Base-by-base conservation (phyloP, 176 grass and related monocot species). In the Neostapfia colusana region DNA sequence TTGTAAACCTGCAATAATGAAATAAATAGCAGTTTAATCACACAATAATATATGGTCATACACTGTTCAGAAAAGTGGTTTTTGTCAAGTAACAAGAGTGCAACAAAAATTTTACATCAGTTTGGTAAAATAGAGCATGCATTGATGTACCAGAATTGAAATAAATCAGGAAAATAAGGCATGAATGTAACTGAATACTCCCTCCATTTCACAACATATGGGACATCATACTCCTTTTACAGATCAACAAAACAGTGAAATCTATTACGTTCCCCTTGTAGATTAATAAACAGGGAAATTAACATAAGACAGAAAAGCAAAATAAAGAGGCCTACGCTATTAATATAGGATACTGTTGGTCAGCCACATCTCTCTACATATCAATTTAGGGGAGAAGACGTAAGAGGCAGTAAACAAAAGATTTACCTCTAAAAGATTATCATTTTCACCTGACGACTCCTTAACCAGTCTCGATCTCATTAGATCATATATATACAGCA, bases 401-500 rank as follows among this genome's bases (percentile, higher is more conserved):
- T 31, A 31, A 31, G 1, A 31, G 16, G 10, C 40, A 77, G 31
- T 51, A 41, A 63, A 71, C 18, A 86, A 77, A 40, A 61, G 18
- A 26, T 66, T 43, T 77, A 97, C 95, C 91, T 98, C 89, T 72
- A 98, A 74, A 79, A 98, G 87, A 50, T 85, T 45, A 90, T 94
- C 91, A 78, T 61, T 87, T 81, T 73, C 87, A 75, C 74, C 56
- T 50, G 82, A 84, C 15, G 91, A 90, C 80, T 79, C 68, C 15
- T 90, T 88, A 49, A 87, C 10, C 76, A 98, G 72, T 77, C 58
- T 87, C 46, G 75, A 73, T 84, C 79, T 93, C 91, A 95, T 98
- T 43, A 92, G 55, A 71, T 98, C 95, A 79, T 92, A 92, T 84
- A 98, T 94, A 74, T 94, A 90, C 17, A 98, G 76, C 38, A 98